Evolutionary conservation across 768 basidiomycete species (phyloP).

Genomic region (Mycena filopes): DNA sequence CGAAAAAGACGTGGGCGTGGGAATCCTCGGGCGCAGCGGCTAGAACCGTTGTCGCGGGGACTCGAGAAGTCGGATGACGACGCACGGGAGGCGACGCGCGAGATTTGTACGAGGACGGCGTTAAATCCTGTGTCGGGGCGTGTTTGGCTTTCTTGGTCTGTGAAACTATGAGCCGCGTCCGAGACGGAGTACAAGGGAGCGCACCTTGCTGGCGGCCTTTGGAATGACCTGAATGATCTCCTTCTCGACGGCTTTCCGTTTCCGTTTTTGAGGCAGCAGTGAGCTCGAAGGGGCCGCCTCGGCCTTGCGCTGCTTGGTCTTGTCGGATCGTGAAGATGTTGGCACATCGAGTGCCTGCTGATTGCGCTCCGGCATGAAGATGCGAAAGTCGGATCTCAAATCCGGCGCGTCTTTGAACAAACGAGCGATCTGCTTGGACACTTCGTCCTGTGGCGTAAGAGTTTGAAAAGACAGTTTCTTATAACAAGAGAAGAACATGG

Average conservation of each 20-base stretch:
- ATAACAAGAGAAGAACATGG: conserved; percentile 11
- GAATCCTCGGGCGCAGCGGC: conserved; percentile 36
- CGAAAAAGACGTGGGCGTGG: conserved; percentile 72
- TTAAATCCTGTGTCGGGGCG: conserved; percentile 49
- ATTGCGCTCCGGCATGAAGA: conserved; percentile 76
- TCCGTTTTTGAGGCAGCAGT: conserved; percentile 73
- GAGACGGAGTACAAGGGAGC: conserved; percentile 25
- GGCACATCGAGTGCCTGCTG: conserved; percentile 57
- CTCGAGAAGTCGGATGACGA: conserved; percentile 31
- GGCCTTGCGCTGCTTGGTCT: conserved; percentile 32
- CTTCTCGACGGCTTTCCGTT: conserved; percentile 68
- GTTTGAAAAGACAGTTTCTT: conserved; percentile 17
- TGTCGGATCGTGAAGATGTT: conserved; percentile 38
- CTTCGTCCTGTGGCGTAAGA: conserved; percentile 61
- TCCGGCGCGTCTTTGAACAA: conserved; percentile 84
- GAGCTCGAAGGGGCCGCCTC: conserved; percentile 44
- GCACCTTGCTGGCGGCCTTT: conserved; percentile 49
- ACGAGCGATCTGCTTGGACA: conserved; percentile 72
- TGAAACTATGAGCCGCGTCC: conserved; percentile 19
- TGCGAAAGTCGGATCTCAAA: conserved; percentile 75
- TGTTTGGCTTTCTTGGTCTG: conserved; percentile 50
- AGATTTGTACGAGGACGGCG: conserved; percentile 49
- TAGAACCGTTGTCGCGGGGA: conserved; percentile 39
- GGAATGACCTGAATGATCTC: conserved; percentile 49
- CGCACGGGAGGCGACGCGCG: conserved; percentile 45